These are phyloP conservation scores for Mucuna pruriens DNA, from an alignment of 306 rosid species.

Conservation along the genomic window DNA sequence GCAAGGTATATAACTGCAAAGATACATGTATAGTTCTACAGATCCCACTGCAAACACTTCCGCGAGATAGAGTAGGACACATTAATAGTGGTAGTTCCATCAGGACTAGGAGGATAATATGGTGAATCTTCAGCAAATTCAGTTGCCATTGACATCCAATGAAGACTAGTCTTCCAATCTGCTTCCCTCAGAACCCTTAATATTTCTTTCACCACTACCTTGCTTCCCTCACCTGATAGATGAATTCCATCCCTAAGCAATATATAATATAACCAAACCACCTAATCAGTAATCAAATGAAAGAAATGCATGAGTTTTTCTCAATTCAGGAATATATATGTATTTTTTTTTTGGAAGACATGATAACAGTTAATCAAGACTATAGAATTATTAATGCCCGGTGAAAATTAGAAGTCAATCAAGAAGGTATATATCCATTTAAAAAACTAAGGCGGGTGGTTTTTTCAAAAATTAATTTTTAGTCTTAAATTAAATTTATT, in stretches of 20 bases:
- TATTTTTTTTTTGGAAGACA: too few relatives aligned
- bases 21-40: too few relatives aligned
- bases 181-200: conserved; percentile 60
- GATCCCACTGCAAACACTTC: conserved; percentile 42
- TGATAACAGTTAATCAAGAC: too few relatives aligned
- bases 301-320: neutral
- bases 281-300: too few relatives aligned
- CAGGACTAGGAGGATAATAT: conserved; percentile 40
- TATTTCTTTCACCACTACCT: conserved; percentile 71
- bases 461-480: too few relatives aligned
- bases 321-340: neutral
- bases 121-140: conserved; percentile 68
- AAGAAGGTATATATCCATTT: too few relatives aligned
- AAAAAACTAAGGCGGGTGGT: too few relatives aligned
- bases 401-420: too few relatives aligned
- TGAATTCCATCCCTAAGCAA: conserved; percentile 77
- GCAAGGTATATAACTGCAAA: neutral
- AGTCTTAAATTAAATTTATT: too few relatives aligned
- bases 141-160: conserved; percentile 61
- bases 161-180: conserved; percentile 74
- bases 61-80: neutral
- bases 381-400: too few relatives aligned
- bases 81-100: conserved; percentile 48
- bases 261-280: neutral
- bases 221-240: conserved; percentile 67